Conservation (phyloP, 805 yeast genomes). For the Zygosaccharomyces pseudorouxii region DNA sequence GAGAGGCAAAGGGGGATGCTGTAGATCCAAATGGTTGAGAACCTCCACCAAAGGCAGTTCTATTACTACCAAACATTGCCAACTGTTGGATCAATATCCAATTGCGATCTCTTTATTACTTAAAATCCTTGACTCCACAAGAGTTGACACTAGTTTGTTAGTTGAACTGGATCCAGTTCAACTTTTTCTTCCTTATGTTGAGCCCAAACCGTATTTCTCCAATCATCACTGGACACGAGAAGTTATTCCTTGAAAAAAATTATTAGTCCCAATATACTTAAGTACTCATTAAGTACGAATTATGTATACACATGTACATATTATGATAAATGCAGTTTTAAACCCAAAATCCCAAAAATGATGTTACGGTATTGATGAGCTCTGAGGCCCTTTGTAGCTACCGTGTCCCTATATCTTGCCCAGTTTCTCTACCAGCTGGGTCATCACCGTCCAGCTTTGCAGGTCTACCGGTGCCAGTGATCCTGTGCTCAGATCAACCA, state of each 20-base stretch:
- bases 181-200: too few species aligned
- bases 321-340: too few species aligned
- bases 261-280: too few species aligned
- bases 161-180: too few species aligned
- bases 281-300: too few species aligned
- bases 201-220: too few species aligned
- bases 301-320: too few species aligned
- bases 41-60: conserved; percentile 22
- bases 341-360: not conserved
- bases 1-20: conserved; percentile 22
- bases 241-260: too few species aligned
- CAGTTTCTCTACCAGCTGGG: conserved; percentile 27
- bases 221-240: too few species aligned
- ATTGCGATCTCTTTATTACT: not conserved
- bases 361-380: not conserved
- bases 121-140: too few species aligned
- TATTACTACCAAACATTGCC: conserved; percentile 22
- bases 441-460: conserved; percentile 23
- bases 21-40: conserved; percentile 21
- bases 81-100: conserved; percentile 4
- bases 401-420: conserved; percentile 17
- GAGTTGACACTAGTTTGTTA: too few species aligned
- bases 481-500: conserved; percentile 32
- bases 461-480: conserved; percentile 27
- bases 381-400: not conserved